Conservation (phyloP, 2,329 filamentous ascomycete species). For the Fusarium coffeatum region DNA sequence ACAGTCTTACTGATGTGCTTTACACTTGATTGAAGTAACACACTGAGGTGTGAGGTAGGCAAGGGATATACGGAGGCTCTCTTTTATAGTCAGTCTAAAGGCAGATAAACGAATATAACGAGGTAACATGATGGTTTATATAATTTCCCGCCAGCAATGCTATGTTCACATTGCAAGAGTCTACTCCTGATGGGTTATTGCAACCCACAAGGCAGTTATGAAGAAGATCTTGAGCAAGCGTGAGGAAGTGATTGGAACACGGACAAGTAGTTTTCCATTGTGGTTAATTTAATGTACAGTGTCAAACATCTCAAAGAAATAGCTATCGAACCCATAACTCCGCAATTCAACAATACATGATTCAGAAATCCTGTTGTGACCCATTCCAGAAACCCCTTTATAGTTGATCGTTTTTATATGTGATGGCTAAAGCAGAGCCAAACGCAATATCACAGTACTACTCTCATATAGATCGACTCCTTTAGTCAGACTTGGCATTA, state of each 20-base stretch:
- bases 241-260: background rate
- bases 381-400: constrained; percentile 28
- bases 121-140: background rate
- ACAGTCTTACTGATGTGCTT: constrained; percentile 76
- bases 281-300: constrained; percentile 33
- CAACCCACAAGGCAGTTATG: background rate
- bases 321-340: constrained; percentile 45
- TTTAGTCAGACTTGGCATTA: constrained; percentile 53
- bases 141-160: background rate
- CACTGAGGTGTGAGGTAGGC: background rate
- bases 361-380: constrained; percentile 11
- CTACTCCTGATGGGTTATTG: background rate
- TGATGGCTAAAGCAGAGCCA: background rate
- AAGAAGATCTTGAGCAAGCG: no score
- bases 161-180: background rate
- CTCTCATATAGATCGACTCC: background rate
- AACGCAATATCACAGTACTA: background rate
- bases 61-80: background rate
- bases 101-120: background rate
- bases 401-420: background rate
- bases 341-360: constrained; percentile 27
- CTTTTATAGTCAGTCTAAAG: background rate
- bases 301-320: constrained; percentile 22
- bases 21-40: constrained; percentile 64
- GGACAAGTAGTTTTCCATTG: constrained; percentile 27